Percentiles rank a stretch among this genome's conserved stretches.
These are phyloP conservation scores for Chaetomium sp. DNA, from an alignment of 2,329 filamentous ascomycete genomes.

Conservation along the genomic window DNA sequence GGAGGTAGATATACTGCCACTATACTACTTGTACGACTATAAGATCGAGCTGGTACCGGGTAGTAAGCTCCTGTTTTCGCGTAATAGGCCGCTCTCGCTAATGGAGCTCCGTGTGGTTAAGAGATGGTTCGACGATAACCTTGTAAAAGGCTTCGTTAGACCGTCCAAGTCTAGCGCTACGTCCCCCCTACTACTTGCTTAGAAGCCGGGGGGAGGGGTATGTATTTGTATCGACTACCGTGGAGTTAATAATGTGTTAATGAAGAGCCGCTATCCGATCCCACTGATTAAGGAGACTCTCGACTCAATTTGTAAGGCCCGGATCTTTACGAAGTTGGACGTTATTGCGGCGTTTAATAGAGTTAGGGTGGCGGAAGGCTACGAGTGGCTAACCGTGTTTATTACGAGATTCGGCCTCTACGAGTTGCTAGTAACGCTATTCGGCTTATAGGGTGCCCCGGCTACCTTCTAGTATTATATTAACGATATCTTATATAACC, in stretches of 20 bases:
- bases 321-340: neutral
- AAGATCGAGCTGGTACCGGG: neutral
- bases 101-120: neutral
- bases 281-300: constrained; percentile 1
- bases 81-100: neutral
- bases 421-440: neutral
- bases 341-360: neutral
- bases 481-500: neutral
- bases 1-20: neutral
- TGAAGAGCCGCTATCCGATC: constrained; percentile 6
- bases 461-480: neutral
- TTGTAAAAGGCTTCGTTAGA: too few species aligned
- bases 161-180: neutral
- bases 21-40: neutral
- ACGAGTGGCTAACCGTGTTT: constrained; percentile 1
- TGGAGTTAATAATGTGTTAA: neutral
- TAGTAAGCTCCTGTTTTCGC: neutral
- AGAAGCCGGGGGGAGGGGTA: neutral
- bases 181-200: neutral
- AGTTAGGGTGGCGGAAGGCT: neutral
- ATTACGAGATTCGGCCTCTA: constrained; percentile 8
- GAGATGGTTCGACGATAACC: neutral
- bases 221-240: neutral
- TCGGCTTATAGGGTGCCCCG: neutral
- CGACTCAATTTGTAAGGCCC: neutral